Conservation (phyloP, 495 filamentous ascomycete genomes). For the Podospora tetraspora region DNA sequence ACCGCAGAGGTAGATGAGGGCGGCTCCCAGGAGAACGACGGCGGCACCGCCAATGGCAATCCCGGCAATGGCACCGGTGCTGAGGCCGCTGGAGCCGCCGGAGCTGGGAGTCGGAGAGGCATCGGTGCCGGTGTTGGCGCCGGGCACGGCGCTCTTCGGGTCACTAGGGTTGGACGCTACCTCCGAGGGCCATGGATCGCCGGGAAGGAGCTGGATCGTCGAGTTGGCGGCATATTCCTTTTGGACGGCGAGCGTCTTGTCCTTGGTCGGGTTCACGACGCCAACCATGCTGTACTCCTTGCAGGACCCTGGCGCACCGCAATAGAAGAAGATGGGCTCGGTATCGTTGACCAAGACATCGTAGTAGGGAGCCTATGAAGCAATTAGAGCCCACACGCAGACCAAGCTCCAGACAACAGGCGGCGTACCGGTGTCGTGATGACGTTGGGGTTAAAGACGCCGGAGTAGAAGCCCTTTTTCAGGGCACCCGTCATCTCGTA, state of each 20-base stretch:
- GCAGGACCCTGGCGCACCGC: constrained; percentile 43
- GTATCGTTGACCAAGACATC: constrained; percentile 52
- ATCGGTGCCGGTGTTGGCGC: background rate
- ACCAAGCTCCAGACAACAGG: background rate
- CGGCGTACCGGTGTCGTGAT: constrained; percentile 32
- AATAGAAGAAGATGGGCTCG: constrained; percentile 58
- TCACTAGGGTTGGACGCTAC: background rate
- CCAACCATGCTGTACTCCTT: constrained; percentile 33
- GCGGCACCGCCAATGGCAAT: constrained; percentile 43
- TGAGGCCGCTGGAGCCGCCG: constrained; percentile 10
- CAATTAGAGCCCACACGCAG: background rate
- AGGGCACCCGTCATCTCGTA: constrained; percentile 44
- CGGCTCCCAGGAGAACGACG: constrained; percentile 32
- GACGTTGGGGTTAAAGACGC: constrained; percentile 34
- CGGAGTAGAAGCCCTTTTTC: constrained; percentile 46
- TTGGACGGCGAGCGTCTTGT: constrained; percentile 30
- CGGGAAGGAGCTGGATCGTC: constrained; percentile 34
- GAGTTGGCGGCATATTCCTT: constrained; percentile 24
- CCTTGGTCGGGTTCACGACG: constrained; percentile 40
- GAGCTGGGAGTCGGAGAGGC: background rate
- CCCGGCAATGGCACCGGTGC: constrained; percentile 42
- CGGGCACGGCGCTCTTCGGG: background rate
- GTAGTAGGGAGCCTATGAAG: constrained; percentile 43
- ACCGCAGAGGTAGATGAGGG: constrained; percentile 41
- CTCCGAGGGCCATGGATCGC: constrained; percentile 35